Evolutionary conservation across 495 filamentous ascomycete genomes (phyloP).

Genomic region (Penicillium argentinense): DNA sequence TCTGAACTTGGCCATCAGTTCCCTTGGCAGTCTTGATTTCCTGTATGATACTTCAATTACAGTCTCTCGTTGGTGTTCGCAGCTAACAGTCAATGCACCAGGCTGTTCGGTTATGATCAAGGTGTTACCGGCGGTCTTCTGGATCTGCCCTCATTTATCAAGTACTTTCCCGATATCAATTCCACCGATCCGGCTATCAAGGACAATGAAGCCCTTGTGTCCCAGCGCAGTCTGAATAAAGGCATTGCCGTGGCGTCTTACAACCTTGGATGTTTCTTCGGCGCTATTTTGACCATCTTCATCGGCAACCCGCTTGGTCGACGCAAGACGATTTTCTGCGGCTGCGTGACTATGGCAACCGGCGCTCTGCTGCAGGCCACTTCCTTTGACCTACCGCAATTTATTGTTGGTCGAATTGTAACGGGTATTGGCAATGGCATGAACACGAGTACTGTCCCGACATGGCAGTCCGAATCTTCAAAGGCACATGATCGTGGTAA

Average conservation of each 20-base stretch:
- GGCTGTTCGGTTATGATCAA: conserved; percentile 56
- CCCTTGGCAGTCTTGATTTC: conserved; percentile 69
- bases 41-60: conserved; percentile 32
- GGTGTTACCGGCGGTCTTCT: conserved; percentile 59
- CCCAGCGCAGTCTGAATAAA: conserved; percentile 36
- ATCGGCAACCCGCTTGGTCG: conserved; percentile 71
- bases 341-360: conserved; percentile 63
- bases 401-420: conserved; percentile 64
- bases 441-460: conserved; percentile 50
- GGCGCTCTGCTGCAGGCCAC: conserved; percentile 65
- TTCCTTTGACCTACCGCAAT: conserved; percentile 58
- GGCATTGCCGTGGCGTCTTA: conserved; percentile 62
- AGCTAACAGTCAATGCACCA: conserved; percentile 8
- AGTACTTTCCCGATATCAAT: conserved; percentile 49
- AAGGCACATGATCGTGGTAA: conserved; percentile 70
- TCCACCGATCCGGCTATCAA: conserved; percentile 8
- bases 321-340: conserved; percentile 63
- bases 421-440: conserved; percentile 69
- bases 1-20: conserved; percentile 65
- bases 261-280: conserved; percentile 75
- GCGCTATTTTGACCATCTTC: conserved; percentile 67
- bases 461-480: conserved; percentile 64
- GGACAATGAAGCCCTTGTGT: neutral
- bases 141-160: conserved; percentile 52
- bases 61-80: neutral